These are phyloP conservation scores for Neurospora sp. DNA, from an alignment of 495 filamentous ascomycete species.

Conservation along the genomic window DNA sequence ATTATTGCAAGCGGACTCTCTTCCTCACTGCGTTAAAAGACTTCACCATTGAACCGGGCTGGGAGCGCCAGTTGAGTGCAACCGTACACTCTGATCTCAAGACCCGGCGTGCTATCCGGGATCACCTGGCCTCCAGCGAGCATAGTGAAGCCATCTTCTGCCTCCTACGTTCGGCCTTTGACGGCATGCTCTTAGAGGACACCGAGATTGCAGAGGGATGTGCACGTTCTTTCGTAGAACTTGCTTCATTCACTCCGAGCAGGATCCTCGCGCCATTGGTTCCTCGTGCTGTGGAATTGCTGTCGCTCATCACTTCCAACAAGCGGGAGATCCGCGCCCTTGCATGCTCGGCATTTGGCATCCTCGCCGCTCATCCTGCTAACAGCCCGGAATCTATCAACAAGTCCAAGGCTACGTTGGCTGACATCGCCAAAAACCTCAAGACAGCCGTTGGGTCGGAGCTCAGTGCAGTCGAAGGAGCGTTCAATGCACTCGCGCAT, in stretches of 20 bases:
- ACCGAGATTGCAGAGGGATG: constrained; percentile 42
- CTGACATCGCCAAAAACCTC: constrained; percentile 10
- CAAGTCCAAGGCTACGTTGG: constrained; percentile 4
- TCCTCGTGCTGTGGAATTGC: constrained; percentile 37
- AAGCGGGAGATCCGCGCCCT: constrained; percentile 51
- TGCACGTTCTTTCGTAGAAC: constrained; percentile 52
- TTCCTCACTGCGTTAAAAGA: constrained; percentile 58
- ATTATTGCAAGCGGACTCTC: constrained; percentile 64
- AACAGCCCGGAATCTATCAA: constrained; percentile 22
- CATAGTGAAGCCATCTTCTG: constrained; percentile 21
- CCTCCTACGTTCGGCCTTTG: constrained; percentile 46
- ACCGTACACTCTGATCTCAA: constrained; percentile 54
- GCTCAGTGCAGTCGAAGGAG: constrained; percentile 28
- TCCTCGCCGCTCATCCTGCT: constrained; percentile 57
- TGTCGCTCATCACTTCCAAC: constrained; percentile 56
- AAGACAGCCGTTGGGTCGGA: constrained; percentile 24
- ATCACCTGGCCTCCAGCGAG: constrained; percentile 27
- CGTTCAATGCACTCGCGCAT: constrained; percentile 21
- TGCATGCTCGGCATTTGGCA: constrained; percentile 64
- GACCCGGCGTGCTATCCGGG: constrained; percentile 47
- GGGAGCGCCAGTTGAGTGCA: constrained; percentile 71
- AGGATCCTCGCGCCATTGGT: constrained; percentile 40
- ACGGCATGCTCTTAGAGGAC: constrained; percentile 45
- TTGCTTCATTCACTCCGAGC: constrained; percentile 53
- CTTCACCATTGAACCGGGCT: constrained; percentile 64